Evolutionary conservation across 192 early-diverging fungal species (phyloP), one percentile per base, ranked within the genome.

Genomic region (Umbelopsis sp.): DNA sequence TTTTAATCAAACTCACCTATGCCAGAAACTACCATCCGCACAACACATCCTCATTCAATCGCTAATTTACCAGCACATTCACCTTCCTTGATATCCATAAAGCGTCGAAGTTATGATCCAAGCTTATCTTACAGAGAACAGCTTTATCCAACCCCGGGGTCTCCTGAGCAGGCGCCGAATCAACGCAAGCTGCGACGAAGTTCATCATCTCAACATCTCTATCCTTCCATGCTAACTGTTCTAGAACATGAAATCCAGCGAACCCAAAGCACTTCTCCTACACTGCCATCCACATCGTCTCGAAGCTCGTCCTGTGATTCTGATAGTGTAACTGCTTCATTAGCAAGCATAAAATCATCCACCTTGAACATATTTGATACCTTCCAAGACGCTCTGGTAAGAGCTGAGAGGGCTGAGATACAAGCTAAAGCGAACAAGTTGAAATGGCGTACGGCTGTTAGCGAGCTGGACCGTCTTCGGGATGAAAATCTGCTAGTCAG

Each of bases 401-500:
- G 56, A 32, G 56, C 56, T 32, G 56, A 62, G 31, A 29, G 17
- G 34, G 56, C 56, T 32, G 56, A 62, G 17, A 11, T 34, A 14
- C 26, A 34, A 62, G 56, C 56, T 0, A 36, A 62, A 32, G 56
- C 31, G 1, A 62, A 17, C n/a, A 11, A 29, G 31, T 29, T 31
- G 56, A 62, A 34, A 32, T 62, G 56, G 56, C 31, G 56, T 32
- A 62, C 29, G 4, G 29, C 56, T 20, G 31, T 62, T 6, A 32
- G 16, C 16, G 56, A 62, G n/a, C 8, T 62, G 56, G 56, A 62
- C 34, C 56, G 56, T 62, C 56, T 62, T 7, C 26, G 56, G 26
- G 56, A 62, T 62, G 56, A 62, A 34, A 62, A 62, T 32, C 56
- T 62, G 56, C 56, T 62, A 31, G 56, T 62, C 56, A 62, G 56